Conservation (phyloP, 768 basidiomycete genomes). For the Coprinellus micaceus region DNA sequence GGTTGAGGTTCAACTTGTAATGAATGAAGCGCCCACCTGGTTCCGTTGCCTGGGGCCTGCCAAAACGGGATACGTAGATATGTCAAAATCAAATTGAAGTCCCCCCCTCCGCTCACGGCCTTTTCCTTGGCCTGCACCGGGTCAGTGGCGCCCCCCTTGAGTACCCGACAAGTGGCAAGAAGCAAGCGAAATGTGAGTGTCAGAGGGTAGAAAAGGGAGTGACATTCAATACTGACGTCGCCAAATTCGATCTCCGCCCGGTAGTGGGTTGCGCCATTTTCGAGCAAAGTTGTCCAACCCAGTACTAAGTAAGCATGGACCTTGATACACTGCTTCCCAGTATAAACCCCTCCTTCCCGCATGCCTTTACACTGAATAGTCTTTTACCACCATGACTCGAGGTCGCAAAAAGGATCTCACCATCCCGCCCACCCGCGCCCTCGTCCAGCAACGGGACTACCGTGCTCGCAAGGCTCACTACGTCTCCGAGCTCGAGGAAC, state of each 20-base stretch:
- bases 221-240: background rate
- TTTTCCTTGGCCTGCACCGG: background rate
- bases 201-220: background rate
- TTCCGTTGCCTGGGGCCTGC: background rate
- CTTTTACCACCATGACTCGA: conserved; percentile 44
- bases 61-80: background rate
- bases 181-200: background rate
- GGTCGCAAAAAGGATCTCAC: conserved; percentile 64
- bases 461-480: conserved; percentile 58
- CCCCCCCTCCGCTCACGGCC: background rate
- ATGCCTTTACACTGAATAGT: background rate
- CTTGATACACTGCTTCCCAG: conserved; percentile 10
- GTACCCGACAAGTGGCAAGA: background rate
- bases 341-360: conserved; percentile 5
- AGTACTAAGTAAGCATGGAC: conserved; percentile 8
- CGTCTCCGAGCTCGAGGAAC: conserved; percentile 52
- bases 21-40: background rate
- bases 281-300: conserved; percentile 25
- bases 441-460: conserved; percentile 63
- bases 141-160: background rate
- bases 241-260: conserved; percentile 22
- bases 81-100: conserved; percentile 7
- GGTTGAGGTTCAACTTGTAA: background rate
- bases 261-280: conserved; percentile 39
- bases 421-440: conserved; percentile 54